Percentiles rank a stretch among this genome's conserved stretches.
phyloP scores from a whole-genome alignment of 169 alveolate genomes.

The Eimeria tenella region DNA sequence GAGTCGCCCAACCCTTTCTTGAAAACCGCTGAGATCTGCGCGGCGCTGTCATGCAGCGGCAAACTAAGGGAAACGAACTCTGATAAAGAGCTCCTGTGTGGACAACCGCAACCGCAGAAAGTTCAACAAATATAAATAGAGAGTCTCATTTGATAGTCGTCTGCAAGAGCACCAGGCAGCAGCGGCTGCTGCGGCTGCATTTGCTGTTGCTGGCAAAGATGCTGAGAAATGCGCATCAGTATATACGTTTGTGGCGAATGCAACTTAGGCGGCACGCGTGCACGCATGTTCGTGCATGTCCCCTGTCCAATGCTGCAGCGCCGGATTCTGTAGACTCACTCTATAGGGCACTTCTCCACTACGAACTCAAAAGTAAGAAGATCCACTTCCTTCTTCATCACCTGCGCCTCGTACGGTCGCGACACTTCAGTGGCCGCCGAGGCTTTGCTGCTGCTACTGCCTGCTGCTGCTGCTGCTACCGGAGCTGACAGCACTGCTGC shows the following conservation, averaged over 20 bases:
- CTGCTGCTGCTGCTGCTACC: background rate
- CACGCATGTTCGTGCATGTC: background rate
- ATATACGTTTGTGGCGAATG: too few relatives aligned
- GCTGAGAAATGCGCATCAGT: background rate
- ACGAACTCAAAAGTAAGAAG: constrained; percentile 29
- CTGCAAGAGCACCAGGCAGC: background rate
- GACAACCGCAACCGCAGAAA: background rate
- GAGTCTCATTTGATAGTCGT: too few relatives aligned
- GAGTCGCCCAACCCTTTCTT: background rate
- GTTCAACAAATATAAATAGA: background rate
- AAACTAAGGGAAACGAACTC: background rate
- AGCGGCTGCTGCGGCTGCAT: background rate
- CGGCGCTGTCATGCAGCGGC: background rate
- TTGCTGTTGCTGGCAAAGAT: too few relatives aligned
- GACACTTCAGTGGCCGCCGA: background rate
- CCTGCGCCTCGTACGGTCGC: constrained; percentile 43
- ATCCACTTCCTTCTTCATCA: constrained; percentile 44
- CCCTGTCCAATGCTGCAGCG: background rate
- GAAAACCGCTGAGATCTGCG: background rate
- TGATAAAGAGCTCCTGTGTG: background rate
- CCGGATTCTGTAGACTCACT: background rate
- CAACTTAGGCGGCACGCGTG: background rate
- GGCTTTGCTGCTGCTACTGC: constrained; percentile 23
- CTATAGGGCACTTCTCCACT: constrained; percentile 5
- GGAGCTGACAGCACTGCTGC: background rate